Evolutionary conservation across 139 green algal genomes (phyloP).

Genomic region (Chlorella sp.): DNA sequence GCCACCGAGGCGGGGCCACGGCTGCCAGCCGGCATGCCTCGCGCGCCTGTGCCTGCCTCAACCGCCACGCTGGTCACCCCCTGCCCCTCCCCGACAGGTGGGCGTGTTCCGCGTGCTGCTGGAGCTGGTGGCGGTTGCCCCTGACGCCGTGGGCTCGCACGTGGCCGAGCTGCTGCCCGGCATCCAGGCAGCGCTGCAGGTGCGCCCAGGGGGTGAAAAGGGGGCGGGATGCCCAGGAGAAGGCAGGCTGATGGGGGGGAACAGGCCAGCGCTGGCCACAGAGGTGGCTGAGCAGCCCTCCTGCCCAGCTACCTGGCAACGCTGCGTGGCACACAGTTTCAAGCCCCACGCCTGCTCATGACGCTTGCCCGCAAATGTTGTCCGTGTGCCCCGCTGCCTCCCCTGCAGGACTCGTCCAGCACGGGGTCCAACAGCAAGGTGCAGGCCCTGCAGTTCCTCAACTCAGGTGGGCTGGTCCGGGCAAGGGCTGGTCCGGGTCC

Average conservation of each 20-base stretch:
- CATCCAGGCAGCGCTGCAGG: slow-evolving; percentile 67
- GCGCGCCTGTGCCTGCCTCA: too few relatives aligned
- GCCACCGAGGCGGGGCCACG: too few relatives aligned
- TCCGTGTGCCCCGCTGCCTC: too few relatives aligned
- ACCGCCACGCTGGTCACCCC: not conserved
- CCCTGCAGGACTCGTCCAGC: slow-evolving; percentile 68
- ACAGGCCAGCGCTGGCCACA: too few relatives aligned
- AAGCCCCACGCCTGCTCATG: too few relatives aligned
- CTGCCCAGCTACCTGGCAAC: not conserved
- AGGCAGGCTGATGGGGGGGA: too few relatives aligned
- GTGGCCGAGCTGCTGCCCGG: slow-evolving; percentile 70
- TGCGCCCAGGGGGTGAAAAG: slow-evolving; percentile 22
- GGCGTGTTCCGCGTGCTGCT: slow-evolving; percentile 77
- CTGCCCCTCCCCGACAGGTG: slow-evolving; percentile 14
- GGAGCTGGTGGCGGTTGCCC: slow-evolving; percentile 75
- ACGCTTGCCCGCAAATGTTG: too few relatives aligned
- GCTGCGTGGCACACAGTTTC: not conserved
- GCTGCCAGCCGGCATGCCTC: too few relatives aligned
- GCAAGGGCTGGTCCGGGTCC: not conserved
- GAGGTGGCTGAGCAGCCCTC: not conserved
- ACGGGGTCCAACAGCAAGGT: slow-evolving; percentile 79
- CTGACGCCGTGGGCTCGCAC: slow-evolving; percentile 55
- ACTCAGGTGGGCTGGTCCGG: slow-evolving; percentile 23
- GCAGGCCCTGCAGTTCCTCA: slow-evolving; percentile 91
- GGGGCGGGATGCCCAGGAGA: not conserved